Evolutionary conservation across 2,329 filamentous ascomycete species (phyloP), one percentile per base, ranked within the genome.

Genomic region (Stagonosporopsis rhizophila): DNA sequence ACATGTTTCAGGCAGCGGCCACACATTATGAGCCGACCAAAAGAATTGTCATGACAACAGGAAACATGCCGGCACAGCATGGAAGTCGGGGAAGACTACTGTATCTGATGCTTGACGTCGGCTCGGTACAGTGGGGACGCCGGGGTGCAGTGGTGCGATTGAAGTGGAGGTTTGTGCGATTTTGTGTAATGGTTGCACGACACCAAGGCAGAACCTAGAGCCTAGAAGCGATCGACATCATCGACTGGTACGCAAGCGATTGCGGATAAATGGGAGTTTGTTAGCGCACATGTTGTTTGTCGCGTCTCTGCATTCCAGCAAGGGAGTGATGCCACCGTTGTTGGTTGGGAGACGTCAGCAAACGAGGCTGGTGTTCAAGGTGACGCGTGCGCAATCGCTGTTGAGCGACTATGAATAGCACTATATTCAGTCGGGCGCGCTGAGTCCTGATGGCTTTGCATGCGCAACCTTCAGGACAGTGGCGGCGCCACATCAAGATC

Each of bases 31-130:
- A 35, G 51, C 44, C 44, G 25, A n/a, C 14, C 17, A 38, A 34
- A 44, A 15, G 34, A 45, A 52, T 50, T 32, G 47, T 35, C 52
- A 49, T 55, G 51, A 44, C 47, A 52, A 55, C 56, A 47, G 11
- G 15, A 37, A 45, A 44, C 27, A 22, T 30, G 39, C 22, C 34
- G 22, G 40, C 45, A 45, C 45, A 30, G 46, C 41, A 42, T 15
- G 34, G 38, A 38, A 44, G 44, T 38, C 25, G 25, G 44, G 45
- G 32, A 17, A 40, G 17, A 38, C 22, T 38, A 23, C 30, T 55
- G 38, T 27, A 38, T 20, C 32, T 34, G 39, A 48, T 25, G 48
- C 47, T 44, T 44, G 32, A 32, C 44, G 35, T 44, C 44, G 49
- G 55, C 27, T 54, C 44, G 51, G 44, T 32, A 44, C 38, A 32